Evolutionary conservation across 768 basidiomycete genomes (phyloP).

Genomic region (Nevesoporus exiguus): DNA sequence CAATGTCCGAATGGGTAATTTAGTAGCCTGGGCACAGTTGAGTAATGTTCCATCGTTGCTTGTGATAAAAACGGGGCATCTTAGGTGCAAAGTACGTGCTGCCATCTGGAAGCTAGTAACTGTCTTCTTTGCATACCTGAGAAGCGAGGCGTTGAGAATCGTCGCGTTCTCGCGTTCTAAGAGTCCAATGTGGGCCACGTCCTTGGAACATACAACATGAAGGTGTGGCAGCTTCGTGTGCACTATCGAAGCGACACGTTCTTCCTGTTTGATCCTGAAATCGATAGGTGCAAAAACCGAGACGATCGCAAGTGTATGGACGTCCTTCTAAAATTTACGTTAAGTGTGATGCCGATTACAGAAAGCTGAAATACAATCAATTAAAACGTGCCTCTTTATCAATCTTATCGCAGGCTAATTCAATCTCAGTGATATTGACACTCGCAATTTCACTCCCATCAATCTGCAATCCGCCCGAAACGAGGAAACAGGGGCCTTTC

Average conservation of each 20-base stretch:
- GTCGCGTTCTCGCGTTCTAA: conserved; percentile 66
- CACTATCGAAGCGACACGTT: conserved; percentile 43
- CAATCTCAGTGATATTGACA: conserved; percentile 42
- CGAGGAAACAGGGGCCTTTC: conserved; percentile 31
- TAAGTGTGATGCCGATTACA: neutral
- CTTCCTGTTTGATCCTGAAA: conserved; percentile 43
- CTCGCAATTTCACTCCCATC: conserved; percentile 44
- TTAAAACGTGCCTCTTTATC: conserved; percentile 21
- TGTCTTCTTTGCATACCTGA: conserved; percentile 54
- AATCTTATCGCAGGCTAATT: conserved; percentile 42
- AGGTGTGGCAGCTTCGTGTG: conserved; percentile 37
- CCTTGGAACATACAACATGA: conserved; percentile 52
- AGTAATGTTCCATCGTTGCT: conserved; percentile 59
- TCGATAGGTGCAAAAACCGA: conserved; percentile 52
- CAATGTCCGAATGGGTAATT: conserved; percentile 61
- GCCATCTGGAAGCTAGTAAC: conserved; percentile 53
- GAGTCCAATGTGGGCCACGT: conserved; percentile 57
- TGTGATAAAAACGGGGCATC: conserved; percentile 54
- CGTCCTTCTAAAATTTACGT: conserved; percentile 14
- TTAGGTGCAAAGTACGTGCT: conserved; percentile 43
- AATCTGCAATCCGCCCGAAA: conserved; percentile 44
- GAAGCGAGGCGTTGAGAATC: conserved; percentile 64
- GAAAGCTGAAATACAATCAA: neutral
- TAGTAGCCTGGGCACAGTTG: conserved; percentile 45
- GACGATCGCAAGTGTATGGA: conserved; percentile 40